Evolutionary conservation across 2,329 filamentous ascomycete species (phyloP), one percentile per base, ranked within the genome.

Genomic region (Fusarium compactum): DNA sequence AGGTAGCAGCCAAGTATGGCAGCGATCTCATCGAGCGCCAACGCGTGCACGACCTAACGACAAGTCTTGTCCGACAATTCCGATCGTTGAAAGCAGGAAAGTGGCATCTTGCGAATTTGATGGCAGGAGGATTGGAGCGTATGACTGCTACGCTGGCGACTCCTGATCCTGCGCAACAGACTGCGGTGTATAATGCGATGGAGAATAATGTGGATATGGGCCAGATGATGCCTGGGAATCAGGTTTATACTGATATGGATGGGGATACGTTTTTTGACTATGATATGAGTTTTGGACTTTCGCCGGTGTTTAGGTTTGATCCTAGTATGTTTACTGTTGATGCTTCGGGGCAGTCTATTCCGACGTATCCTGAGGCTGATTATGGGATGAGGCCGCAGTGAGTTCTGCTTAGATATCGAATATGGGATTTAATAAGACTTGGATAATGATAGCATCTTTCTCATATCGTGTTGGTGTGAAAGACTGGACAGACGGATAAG

Each of bases 31-130:
- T 84, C 22, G 79, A 84, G n/a, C 76, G 79, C 3, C 71, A 75
- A 8, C 70, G 77, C 1, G 82, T 85, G 4, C 74, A 78, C 50
- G 78, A 82, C 8, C 64, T 85, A 22, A 82, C 79, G 0, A 77
- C 78, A 0, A 78, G 77, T 25, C 78, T 84, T 0, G 80, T 84
- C 1, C 73, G 77, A 15, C 78, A 82, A 18, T 84, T 85, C 29
- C 76, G 82, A 0, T 80, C 80, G 0, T 76, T 81, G 0, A 76
- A 80, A 1, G 81, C 82, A 0, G 82, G 84, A 0, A 83, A 82
- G 46, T 84, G 80, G 79, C 84, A 85, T 65, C 76, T 85, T 5
- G 81, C 82, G 4, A 81, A 84, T 47, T 76, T 85, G n/a, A 85
- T 85, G 82, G 83, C 82, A 3, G 79, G 81, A 1, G 84, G 83